Evolutionary conservation across 2,329 filamentous ascomycete genomes (phyloP), one percentile per base, ranked within the genome.

Genomic region (Diplodia scrobiculata): DNA sequence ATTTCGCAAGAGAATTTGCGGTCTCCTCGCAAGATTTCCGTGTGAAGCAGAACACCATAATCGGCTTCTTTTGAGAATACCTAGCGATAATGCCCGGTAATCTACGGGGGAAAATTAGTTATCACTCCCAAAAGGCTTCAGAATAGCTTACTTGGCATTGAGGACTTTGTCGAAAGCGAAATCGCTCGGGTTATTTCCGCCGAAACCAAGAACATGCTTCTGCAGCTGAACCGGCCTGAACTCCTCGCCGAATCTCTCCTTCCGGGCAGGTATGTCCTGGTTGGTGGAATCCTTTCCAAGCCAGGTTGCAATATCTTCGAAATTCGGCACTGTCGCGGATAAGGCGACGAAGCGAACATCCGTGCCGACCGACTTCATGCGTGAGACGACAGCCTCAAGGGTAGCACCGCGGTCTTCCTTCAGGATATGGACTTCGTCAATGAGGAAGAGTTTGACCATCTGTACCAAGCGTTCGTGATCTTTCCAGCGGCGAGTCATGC

Each of bases 371-470:
- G 89, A 89, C 76, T 95, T 95, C 91, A 95, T 96, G 9, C 91
- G 87, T 17, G 91, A 94, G 0, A 96, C 90, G 2, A 96, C 89
- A 4, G 89, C 90, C 74, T 96, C 91, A 0, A 96, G 82, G 0
- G 89, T 93, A 13, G 91, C 90, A 17, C 91, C 91, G 27, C 91
- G 87, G 3, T 83, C 79, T 71, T 95, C 91, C 71, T 92, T 94
- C 63, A 96, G 82, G 41, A 95, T 92, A 70, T 96, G 91, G 0
- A 96, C 91, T 73, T 96, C 91, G 71, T 96, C 91, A 66, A 96
- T 92, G 21, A 96, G 83, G 68, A 95, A 91, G 0, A 96, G 79
- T 68, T 89, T 90, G 53, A 96, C 86, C 68, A 93, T 82, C 67
- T 89, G 85, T 77, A 96, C 86, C 19, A 96, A 79, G 69, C 84